Evolutionary conservation across 2,329 filamentous ascomycete genomes (phyloP).

Genomic region (Penicillium sp.): DNA sequence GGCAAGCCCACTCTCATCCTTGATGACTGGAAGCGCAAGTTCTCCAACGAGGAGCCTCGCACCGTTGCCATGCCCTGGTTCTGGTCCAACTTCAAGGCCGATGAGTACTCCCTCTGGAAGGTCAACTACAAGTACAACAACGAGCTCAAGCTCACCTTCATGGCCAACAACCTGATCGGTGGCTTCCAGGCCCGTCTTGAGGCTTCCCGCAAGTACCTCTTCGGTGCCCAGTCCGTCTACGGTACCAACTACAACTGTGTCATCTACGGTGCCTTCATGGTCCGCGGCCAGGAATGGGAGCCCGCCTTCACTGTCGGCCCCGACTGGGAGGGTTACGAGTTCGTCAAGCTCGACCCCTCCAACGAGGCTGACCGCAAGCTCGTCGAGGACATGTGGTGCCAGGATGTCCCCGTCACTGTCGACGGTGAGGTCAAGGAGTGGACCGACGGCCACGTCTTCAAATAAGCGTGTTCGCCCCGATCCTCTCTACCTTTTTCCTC

Average conservation of each 20-base stretch:
- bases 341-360: conserved; percentile 90
- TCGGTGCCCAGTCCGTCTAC: conserved; percentile 86
- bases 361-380: conserved; percentile 82
- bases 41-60: conserved; percentile 91
- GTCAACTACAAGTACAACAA: conserved; percentile 99
- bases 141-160: conserved; percentile 95
- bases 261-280: conserved; percentile 89
- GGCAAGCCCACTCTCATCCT: conserved; percentile 76
- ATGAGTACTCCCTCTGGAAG: conserved; percentile 94
- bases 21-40: conserved; percentile 98
- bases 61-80: conserved; percentile 89
- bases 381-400: conserved; percentile 83
- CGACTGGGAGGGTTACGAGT: conserved; percentile 94
- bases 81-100: conserved; percentile 92
- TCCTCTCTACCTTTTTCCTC: conserved; percentile 6
- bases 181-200: conserved; percentile 98
- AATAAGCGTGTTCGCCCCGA: conserved; percentile 61
- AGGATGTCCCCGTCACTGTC: conserved; percentile 79
- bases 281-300: conserved; percentile 76
- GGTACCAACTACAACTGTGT: conserved; percentile 84
- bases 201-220: conserved; percentile 96
- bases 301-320: conserved; percentile 94
- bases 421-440: conserved; percentile 86
- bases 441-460: conserved; percentile 97
- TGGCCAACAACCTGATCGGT: conserved; percentile 97